A percentile compares a stretch with the other conserved stretches of the same genome.
phyloP scores from a whole-genome alignment of 192 early-diverging fungal genomes.

The Diversispora epigaea region DNA sequence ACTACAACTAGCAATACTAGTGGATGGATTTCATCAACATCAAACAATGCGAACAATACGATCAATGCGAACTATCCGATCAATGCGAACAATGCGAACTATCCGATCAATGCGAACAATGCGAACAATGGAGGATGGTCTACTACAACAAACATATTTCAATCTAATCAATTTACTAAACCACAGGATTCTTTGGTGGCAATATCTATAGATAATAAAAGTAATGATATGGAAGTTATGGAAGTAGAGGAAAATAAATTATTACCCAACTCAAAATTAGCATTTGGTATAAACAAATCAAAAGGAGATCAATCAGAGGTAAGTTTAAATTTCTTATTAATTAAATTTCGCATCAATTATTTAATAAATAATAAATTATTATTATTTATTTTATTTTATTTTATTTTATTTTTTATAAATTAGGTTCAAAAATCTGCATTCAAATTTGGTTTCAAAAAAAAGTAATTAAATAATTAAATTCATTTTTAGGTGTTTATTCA shows the following conservation, averaged over 20 bases:
- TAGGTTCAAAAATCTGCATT: neutral
- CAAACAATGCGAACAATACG: neutral
- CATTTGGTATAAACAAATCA: neutral
- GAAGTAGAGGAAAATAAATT: neutral
- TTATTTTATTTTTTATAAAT: neutral
- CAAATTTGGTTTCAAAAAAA: conserved; percentile 13
- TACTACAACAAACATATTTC: neutral
- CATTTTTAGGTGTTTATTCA: neutral
- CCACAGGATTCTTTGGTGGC: neutral
- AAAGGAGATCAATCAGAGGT: neutral
- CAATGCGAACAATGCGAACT: no score
- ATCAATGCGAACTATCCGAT: no score
- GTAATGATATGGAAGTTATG: neutral
- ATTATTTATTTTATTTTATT: neutral
- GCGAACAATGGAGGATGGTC: neutral
- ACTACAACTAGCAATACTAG: conserved; percentile 6
- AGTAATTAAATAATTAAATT: neutral
- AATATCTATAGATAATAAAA: neutral
- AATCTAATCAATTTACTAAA: neutral
- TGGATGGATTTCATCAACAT: conserved; percentile 6
- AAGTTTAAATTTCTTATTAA: neutral
- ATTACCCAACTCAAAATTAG: neutral
- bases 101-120: no score
- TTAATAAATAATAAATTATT: neutral
- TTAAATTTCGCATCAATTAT: no score